phyloP scores from a whole-genome alignment of 169 alveolate genomes.

The Plasmodium gaboni region DNA sequence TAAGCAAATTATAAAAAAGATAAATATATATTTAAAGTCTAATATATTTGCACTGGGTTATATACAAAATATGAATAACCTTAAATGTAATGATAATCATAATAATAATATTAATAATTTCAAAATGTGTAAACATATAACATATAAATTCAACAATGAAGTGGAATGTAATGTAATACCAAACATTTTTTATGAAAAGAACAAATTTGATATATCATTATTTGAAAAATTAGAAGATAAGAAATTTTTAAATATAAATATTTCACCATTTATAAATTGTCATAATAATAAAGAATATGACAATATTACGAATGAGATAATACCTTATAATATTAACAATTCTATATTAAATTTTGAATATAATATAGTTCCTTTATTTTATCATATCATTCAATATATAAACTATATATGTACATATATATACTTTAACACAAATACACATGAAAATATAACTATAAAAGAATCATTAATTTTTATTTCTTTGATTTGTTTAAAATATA shows the following conservation, averaged over 20 bases:
- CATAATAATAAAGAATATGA: too few species aligned
- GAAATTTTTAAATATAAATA: too few species aligned
- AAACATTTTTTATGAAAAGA: too few species aligned
- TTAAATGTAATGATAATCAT: background rate
- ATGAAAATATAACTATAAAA: background rate
- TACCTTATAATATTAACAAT: too few species aligned
- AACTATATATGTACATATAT: conserved; percentile 43
- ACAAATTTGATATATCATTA: too few species aligned
- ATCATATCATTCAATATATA: conserved; percentile 27
- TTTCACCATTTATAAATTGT: too few species aligned
- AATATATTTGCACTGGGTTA: background rate
- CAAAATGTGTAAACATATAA: background rate
- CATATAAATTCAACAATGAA: too few species aligned
- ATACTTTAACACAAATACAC: background rate
- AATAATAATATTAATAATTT: background rate
- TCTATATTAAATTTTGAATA: background rate
- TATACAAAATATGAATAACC: background rate
- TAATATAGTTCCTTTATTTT: background rate
- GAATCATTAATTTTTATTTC: conserved; percentile 12
- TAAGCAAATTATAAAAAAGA: conserved; percentile 2
- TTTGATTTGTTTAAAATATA: conserved; percentile 1
- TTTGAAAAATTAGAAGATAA: too few species aligned
- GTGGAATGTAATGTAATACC: too few species aligned
- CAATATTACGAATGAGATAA: too few species aligned
- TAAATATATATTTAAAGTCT: background rate